phyloP scores from a whole-genome alignment of 2,329 filamentous ascomycete genomes.

The Lasiodiplodia sp. region DNA sequence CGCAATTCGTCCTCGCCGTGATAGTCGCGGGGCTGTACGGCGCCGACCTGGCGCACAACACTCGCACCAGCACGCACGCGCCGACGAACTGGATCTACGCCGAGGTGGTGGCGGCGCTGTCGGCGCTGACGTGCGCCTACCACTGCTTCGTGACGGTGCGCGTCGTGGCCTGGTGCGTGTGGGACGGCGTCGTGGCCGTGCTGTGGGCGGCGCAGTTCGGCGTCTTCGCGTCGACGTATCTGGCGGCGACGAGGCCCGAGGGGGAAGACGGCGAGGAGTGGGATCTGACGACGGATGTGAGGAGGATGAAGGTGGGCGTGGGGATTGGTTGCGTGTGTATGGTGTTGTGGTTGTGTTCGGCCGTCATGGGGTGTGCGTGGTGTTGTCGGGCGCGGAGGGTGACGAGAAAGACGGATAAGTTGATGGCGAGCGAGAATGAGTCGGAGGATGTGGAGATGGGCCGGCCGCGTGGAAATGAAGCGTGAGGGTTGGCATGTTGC shows the following conservation, averaged over 20 bases:
- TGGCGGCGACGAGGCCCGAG: not conserved
- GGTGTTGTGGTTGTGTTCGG: conserved; percentile 9
- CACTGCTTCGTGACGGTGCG: conserved; percentile 21
- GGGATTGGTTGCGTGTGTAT: not conserved
- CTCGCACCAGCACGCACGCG: not conserved
- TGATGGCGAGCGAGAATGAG: not conserved
- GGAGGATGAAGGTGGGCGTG: not conserved
- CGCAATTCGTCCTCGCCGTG: conserved; percentile 5
- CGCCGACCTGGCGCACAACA: conserved; percentile 7
- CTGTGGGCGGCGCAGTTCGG: conserved; percentile 15
- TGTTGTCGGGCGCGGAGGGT: conserved; percentile 19
- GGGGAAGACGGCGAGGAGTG: not conserved
- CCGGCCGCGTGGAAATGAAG: too few species aligned
- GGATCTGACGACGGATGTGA: not conserved
- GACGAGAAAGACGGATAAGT: conserved; percentile 3
- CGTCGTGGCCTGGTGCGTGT: conserved; percentile 9
- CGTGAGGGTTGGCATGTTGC: too few species aligned
- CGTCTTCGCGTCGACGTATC: not conserved
- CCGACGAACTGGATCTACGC: conserved; percentile 19
- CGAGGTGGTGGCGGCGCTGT: conserved; percentile 6
- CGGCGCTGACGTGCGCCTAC: not conserved
- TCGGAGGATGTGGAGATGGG: conserved; percentile 2
- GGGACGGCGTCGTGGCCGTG: conserved; percentile 6
- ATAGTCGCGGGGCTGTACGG: conserved; percentile 7
- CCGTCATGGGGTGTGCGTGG: not conserved